phyloP scores from a whole-genome alignment of 345 rosid species.

The Murraya paniculata region DNA sequence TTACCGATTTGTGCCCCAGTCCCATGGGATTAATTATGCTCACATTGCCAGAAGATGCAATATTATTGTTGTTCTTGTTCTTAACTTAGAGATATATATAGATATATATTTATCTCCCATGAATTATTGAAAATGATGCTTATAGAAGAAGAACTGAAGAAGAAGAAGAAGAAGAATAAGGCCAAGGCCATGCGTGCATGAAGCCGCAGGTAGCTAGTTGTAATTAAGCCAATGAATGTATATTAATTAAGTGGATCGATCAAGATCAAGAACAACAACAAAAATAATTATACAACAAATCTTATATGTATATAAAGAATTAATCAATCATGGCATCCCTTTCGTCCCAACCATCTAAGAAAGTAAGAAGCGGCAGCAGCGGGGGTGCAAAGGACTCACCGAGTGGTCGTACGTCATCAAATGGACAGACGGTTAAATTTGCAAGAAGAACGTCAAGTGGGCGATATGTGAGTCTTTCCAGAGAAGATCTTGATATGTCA shows the following conservation, averaged over 20 bases:
- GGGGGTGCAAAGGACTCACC: slow-evolving; percentile 37
- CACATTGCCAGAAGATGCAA: neutral
- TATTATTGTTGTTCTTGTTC: too few species aligned
- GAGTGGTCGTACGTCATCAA: slow-evolving; percentile 11
- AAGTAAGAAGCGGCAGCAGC: slow-evolving; percentile 38
- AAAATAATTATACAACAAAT: too few species aligned
- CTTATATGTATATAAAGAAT: neutral
- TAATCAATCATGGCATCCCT: slow-evolving; percentile 44
- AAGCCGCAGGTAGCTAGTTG: too few species aligned
- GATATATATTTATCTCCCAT: too few species aligned
- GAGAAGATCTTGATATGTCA: slow-evolving; percentile 83
- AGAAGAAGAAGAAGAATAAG: too few species aligned
- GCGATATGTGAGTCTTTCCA: slow-evolving; percentile 80
- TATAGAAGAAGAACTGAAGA: too few species aligned
- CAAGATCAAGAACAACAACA: too few species aligned
- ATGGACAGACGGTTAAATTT: slow-evolving; percentile 84
- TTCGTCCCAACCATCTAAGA: slow-evolving; percentile 58
- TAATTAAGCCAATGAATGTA: too few species aligned
- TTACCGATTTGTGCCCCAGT: neutral
- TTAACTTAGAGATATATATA: too few species aligned
- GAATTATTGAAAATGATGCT: too few species aligned
- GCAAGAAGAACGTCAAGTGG: slow-evolving; percentile 92
- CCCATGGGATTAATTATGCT: neutral
- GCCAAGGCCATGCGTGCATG: too few species aligned
- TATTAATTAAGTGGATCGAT: neutral